Evolutionary conservation across 345 rosid genomes (phyloP), one percentile per base, ranked within the genome.

Genomic region (Cardamine resedifolia): DNA sequence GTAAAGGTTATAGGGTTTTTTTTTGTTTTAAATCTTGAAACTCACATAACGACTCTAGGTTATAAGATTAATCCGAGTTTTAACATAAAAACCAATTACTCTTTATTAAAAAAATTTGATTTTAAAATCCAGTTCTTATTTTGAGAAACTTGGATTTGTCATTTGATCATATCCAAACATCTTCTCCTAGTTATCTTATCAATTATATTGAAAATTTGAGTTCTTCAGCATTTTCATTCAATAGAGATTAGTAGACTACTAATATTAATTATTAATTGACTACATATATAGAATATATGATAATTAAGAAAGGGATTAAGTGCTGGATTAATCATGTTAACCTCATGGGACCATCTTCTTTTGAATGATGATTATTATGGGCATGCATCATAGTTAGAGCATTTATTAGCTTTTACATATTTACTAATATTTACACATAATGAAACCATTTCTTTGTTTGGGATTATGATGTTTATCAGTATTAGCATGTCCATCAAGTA

Each of bases 281-380:
- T 26, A 58, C 3, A 68, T 47, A 58, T 10, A 68, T 24, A 47
- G 18, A 44, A 62, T 48, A n/a, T 21, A 10, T 36, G 81, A 21
- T 6, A 68, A 60, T 70, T 48, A 64, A 58, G 38, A 70, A 76
- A 69, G 39, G n/a, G 71, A n/a, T 70, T 70, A 77, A 70, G 75
- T 64, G 76, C 18, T 70, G 76, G 75, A 57, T 77, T 77, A 77
- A 77, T 77, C 76, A 77, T 77, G 80, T 77, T 71, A 70, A 70
- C 68, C 76, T 77, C 57, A 56, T 70, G 76, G 79, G 75, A 47
- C 79, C 79, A 70, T 48, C 61, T 64, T 64, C 71, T 64, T 70
- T 57, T 23, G 56, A 64, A 70, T 38, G 55, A 70, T 64, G 71
- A 64, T 76, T 64, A 70, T 48, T 64, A 70, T 64, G 76, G 76